Conservation (phyloP, 1,139 yeast genomes). For the Yamadazyma dendronema region DNA sequence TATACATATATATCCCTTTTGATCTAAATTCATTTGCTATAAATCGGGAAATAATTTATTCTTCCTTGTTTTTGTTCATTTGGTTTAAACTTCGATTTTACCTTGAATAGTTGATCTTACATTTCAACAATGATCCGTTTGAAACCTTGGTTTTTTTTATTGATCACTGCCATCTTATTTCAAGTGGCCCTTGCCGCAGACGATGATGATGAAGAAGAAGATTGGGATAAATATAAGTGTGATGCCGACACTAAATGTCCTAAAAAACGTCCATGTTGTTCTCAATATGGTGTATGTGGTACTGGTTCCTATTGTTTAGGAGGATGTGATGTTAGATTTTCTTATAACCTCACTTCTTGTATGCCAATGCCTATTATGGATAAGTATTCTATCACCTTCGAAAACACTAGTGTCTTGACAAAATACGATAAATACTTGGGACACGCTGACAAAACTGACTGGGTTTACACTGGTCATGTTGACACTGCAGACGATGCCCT, state of each 20-base stretch:
- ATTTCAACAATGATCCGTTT: conserved; percentile 1
- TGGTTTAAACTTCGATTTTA: not conserved
- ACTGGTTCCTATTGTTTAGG: conserved; percentile 77
- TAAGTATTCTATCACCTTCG: conserved; percentile 35
- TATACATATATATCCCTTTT: not conserved
- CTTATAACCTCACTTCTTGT: conserved; percentile 63
- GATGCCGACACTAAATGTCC: conserved; percentile 60
- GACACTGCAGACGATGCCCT: conserved; percentile 55
- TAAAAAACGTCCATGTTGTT: conserved; percentile 72
- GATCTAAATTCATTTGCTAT: not conserved
- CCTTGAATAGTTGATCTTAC: not conserved
- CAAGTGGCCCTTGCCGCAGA: conserved; percentile 10
- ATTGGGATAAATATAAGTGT: conserved; percentile 38
- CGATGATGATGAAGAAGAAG: conserved; percentile 10
- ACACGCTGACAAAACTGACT: conserved; percentile 62
- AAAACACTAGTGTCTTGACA: conserved; percentile 21
- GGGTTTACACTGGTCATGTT: conserved; percentile 74
- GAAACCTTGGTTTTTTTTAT: conserved; percentile 3
- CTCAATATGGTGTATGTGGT: conserved; percentile 84
- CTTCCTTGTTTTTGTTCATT: not conserved
- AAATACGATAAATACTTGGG: conserved; percentile 59
- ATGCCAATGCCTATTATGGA: conserved; percentile 57
- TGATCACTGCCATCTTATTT: conserved; percentile 10
- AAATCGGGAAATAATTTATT: not conserved
- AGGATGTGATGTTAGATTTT: conserved; percentile 73